These are phyloP conservation scores for Ocimum tenuiflorum DNA, from an alignment of 257 asterid species.

Conservation along the genomic window DNA sequence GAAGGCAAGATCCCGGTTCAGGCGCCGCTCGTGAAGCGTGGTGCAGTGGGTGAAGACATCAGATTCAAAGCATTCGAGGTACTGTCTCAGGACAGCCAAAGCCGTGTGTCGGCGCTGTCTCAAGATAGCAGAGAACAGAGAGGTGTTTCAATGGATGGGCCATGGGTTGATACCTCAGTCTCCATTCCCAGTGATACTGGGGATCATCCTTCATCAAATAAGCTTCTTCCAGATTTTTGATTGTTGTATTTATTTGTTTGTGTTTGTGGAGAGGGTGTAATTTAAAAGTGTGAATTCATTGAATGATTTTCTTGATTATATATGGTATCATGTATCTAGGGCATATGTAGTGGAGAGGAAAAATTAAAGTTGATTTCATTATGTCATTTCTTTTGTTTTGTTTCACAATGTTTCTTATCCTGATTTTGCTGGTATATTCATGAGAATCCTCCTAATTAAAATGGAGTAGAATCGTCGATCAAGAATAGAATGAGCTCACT, in stretches of 20 bases:
- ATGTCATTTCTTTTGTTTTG: too few species aligned
- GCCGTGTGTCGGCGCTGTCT: conserved; percentile 36
- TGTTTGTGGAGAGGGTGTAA: background rate
- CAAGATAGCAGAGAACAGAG: conserved; percentile 39
- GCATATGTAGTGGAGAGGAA: too few species aligned
- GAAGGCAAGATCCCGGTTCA: conserved; percentile 68
- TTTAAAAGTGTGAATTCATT: background rate
- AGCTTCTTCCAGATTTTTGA: conserved; percentile 37
- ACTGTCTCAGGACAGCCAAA: conserved; percentile 65
- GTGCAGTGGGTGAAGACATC: conserved; percentile 28
- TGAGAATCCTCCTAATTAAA: too few species aligned
- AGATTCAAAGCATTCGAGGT: conserved; percentile 63
- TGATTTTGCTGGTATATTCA: too few species aligned
- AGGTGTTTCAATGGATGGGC: conserved; percentile 55
- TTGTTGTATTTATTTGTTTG: too few species aligned
- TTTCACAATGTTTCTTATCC: too few species aligned
- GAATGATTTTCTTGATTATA: background rate
- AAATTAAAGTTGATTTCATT: too few species aligned
- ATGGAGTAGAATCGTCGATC: too few species aligned
- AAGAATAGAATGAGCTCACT: too few species aligned
- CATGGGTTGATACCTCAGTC: conserved; percentile 60
- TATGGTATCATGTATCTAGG: too few species aligned
- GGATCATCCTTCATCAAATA: conserved; percentile 30
- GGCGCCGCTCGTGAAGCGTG: conserved; percentile 60
- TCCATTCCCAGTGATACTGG: conserved; percentile 28